These are phyloP conservation scores for Eutrema yunnanense DNA, from an alignment of 345 rosid species.

Conservation along the genomic window DNA sequence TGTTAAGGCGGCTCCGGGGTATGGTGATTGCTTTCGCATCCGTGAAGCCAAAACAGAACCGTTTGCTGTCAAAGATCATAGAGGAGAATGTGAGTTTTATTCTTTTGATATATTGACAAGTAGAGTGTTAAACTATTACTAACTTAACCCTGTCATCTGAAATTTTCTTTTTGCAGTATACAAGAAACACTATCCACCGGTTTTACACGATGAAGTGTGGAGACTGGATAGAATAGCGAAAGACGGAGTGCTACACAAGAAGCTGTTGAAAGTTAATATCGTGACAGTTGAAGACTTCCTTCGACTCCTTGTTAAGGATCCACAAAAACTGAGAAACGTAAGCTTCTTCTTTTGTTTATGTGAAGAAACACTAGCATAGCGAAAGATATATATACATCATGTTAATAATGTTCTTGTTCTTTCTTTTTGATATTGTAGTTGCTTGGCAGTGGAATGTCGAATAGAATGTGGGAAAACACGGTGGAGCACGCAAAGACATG, in stretches of 20 bases:
- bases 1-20: slow-evolving; percentile 49
- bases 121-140: not conserved
- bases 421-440: slow-evolving; percentile 36
- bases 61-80: slow-evolving; percentile 93
- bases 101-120: not conserved
- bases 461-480: slow-evolving; percentile 96
- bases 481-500: slow-evolving; percentile 96
- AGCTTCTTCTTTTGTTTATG: slow-evolving; percentile 20
- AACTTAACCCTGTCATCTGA: not conserved
- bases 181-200: slow-evolving; percentile 95
- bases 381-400: not conserved
- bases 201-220: slow-evolving; percentile 92
- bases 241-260: slow-evolving; percentile 92
- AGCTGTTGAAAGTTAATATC: slow-evolving; percentile 54
- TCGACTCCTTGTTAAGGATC: slow-evolving; percentile 61
- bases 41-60: slow-evolving; percentile 91
- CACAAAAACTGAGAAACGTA: slow-evolving; percentile 71
- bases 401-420: not conserved
- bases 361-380: not conserved
- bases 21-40: slow-evolving; percentile 46
- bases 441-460: slow-evolving; percentile 97
- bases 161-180: slow-evolving; percentile 48
- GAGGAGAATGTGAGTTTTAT: slow-evolving; percentile 76
- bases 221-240: slow-evolving; percentile 91
- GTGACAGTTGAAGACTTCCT: slow-evolving; percentile 86